phyloP scores from a whole-genome alignment of 2,329 filamentous ascomycete species.

The Cercospora janseana region DNA sequence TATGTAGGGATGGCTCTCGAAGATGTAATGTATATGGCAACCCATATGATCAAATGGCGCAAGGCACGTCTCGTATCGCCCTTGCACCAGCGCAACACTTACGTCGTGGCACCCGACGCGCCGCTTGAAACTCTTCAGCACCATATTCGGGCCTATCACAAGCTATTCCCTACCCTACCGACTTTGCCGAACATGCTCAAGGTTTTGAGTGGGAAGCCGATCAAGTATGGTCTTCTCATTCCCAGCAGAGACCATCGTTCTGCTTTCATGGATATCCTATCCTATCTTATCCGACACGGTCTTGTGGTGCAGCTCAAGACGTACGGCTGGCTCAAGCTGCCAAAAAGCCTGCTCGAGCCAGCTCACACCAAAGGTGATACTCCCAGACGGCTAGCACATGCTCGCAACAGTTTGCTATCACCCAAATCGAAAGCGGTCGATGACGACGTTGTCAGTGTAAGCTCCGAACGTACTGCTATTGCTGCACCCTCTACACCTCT shows the following conservation, averaged over 20 bases:
- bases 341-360: slow-evolving; percentile 62
- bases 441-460: slow-evolving; percentile 31
- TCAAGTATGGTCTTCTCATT: slow-evolving; percentile 78
- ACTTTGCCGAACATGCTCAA: slow-evolving; percentile 84
- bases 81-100: slow-evolving; percentile 83
- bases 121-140: slow-evolving; percentile 68
- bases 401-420: slow-evolving; percentile 27
- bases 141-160: slow-evolving; percentile 70
- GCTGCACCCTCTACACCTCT: slow-evolving; percentile 9
- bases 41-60: slow-evolving; percentile 94
- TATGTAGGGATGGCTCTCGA: slow-evolving; percentile 70
- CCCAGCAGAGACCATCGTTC: slow-evolving; percentile 84
- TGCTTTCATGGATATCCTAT: slow-evolving; percentile 84
- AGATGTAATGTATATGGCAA: slow-evolving; percentile 82
- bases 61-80: slow-evolving; percentile 88
- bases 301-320: slow-evolving; percentile 94
- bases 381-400: slow-evolving; percentile 13
- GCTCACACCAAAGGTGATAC: background rate
- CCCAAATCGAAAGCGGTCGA: slow-evolving; percentile 29
- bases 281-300: slow-evolving; percentile 86
- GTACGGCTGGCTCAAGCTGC: slow-evolving; percentile 70
- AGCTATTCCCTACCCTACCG: slow-evolving; percentile 78
- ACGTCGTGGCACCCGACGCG: slow-evolving; percentile 88
- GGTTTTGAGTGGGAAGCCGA: slow-evolving; percentile 73
- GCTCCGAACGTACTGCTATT: slow-evolving; percentile 31